Evolutionary conservation across 768 basidiomycete genomes (phyloP).

Genomic region (Boletus sensibilis): DNA sequence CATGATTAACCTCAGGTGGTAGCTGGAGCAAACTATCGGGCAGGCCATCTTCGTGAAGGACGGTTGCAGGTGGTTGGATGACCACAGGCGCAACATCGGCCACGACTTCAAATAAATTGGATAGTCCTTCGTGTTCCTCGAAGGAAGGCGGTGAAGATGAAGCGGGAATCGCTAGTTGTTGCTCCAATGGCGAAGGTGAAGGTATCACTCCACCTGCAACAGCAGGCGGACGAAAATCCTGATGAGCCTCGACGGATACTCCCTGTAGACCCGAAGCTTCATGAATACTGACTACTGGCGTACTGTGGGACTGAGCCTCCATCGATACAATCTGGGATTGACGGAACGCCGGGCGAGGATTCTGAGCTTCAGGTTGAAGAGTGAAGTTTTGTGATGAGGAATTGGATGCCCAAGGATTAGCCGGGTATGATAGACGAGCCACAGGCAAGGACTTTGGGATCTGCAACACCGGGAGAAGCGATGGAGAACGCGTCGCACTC

Average conservation of each 20-base stretch:
- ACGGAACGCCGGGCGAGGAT: background rate
- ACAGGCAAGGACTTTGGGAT: background rate
- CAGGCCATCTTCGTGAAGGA: background rate
- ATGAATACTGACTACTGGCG: background rate
- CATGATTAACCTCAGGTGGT: conserved; percentile 7
- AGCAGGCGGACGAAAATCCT: background rate
- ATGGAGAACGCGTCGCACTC: background rate
- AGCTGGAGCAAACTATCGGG: background rate
- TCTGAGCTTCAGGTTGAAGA: background rate
- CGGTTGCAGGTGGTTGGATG: background rate
- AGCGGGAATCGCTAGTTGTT: background rate
- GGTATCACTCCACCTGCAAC: background rate
- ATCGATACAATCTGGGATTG: background rate
- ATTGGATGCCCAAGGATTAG: background rate
- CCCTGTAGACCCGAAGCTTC: background rate
- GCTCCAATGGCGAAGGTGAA: background rate
- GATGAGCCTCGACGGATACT: background rate
- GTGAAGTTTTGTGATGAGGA: background rate
- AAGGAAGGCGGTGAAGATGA: conserved; percentile 6
- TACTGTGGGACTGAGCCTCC: background rate
- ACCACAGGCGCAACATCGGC: background rate
- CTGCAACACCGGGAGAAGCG: background rate
- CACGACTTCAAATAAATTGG: background rate
- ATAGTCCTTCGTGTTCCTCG: background rate
- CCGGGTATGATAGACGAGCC: background rate